Percentiles rank a stretch among this genome's conserved stretches.
These are phyloP conservation scores for Cokeromyces recurvatus DNA, from an alignment of 371 early-diverging fungal genomes.

Conservation along the genomic window DNA sequence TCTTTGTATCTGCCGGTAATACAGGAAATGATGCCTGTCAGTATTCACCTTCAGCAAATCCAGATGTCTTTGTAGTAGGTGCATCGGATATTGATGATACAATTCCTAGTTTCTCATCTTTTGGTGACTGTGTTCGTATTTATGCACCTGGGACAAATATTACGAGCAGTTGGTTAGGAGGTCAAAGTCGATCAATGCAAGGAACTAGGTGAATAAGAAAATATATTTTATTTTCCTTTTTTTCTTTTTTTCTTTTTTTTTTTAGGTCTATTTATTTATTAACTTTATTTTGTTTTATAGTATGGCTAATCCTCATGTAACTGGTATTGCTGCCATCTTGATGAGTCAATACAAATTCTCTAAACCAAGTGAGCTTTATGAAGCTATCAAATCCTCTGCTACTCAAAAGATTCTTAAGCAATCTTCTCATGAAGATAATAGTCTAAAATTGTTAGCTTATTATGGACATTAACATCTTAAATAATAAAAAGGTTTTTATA, in stretches of 20 bases:
- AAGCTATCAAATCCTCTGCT: slow-evolving; percentile 8
- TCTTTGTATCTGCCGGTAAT: slow-evolving; percentile 75
- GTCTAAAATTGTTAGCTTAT: slow-evolving; percentile 4
- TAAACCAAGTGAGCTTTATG: slow-evolving; percentile 20
- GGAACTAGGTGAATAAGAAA: slow-evolving; percentile 50
- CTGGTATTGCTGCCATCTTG: slow-evolving; percentile 44
- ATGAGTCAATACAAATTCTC: slow-evolving; percentile 19
- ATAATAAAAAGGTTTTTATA: too few relatives aligned
- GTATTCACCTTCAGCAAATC: slow-evolving; percentile 61
- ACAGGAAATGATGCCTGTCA: slow-evolving; percentile 59
- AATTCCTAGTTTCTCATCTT: slow-evolving; percentile 48
- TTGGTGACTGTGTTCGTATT: slow-evolving; percentile 55
- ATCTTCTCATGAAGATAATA: neutral
- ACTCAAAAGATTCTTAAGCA: slow-evolving; percentile 9
- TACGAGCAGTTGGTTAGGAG: slow-evolving; percentile 46
- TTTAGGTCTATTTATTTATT: neutral
- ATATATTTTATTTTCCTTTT: neutral
- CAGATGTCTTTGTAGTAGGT: slow-evolving; percentile 67
- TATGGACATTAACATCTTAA: too few relatives aligned
- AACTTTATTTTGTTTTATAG: slow-evolving; percentile 16
- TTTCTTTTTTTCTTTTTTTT: neutral
- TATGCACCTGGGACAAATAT: slow-evolving; percentile 52
- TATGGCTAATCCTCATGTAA: slow-evolving; percentile 73
- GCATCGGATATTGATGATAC: slow-evolving; percentile 43
- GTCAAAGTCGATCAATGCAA: slow-evolving; percentile 36